Evolutionary conservation across 176 grass and related monocot species (phyloP).

Genomic region (Tillandsia leiboldiana): DNA sequence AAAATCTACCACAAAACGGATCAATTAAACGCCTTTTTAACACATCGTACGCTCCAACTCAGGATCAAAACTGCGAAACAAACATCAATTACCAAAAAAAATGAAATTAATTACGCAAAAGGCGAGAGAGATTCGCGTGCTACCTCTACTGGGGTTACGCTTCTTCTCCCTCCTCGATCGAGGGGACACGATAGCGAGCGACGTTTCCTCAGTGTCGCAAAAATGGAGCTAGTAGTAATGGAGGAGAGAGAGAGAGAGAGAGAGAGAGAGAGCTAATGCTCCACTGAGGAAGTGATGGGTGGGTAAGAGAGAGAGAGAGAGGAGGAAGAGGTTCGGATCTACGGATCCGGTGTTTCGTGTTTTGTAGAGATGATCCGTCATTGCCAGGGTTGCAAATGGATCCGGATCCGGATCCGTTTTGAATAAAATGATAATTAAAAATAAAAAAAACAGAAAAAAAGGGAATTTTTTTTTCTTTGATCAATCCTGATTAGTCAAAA

Average conservation of each 20-base stretch:
- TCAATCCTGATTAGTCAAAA: no score
- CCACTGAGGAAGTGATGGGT: neutral
- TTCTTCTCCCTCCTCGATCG: neutral
- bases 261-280: neutral
- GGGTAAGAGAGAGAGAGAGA: neutral
- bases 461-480: no score
- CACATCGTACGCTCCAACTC: no score
- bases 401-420: no score
- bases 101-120: neutral
- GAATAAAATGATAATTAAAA: no score
- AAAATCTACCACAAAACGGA: no score
- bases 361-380: no score
- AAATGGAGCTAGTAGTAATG: neutral
- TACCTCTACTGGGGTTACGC: neutral
- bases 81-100: neutral
- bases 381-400: no score
- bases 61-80: neutral
- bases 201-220: neutral
- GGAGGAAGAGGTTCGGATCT: no score
- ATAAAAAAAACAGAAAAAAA: no score
- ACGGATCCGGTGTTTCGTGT: no score
- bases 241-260: neutral
- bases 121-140: neutral
- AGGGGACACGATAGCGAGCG: neutral
- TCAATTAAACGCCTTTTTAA: no score